A percentile compares a stretch with the other conserved stretches of the same genome.
Conservation (phyloP, 1,284 basidiomycete genomes). For the Leccinum holopus region DNA sequence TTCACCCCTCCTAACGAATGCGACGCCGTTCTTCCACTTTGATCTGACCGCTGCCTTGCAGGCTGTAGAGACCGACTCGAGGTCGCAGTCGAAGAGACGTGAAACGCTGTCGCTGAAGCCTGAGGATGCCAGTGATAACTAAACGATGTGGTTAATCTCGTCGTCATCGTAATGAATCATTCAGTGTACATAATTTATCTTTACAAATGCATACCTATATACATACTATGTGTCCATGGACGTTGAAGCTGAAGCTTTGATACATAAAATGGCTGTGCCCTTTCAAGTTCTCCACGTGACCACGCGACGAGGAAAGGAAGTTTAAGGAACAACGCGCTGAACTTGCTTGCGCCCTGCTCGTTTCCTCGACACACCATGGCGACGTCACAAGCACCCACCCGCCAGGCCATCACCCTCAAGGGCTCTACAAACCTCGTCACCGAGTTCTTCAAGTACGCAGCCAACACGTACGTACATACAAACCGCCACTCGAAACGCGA, state of each 20-base stretch:
- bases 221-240: not conserved
- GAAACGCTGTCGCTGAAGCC: not conserved
- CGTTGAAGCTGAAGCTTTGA: too few species aligned
- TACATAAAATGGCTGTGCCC: too few species aligned
- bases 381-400: conserved; percentile 64
- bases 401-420: conserved; percentile 88
- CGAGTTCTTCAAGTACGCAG: conserved; percentile 98
- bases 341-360: not conserved
- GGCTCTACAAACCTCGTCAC: conserved; percentile 95
- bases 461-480: conserved; percentile 74
- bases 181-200: not conserved
- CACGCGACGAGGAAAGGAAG: not conserved
- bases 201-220: not conserved
- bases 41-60: conserved; percentile 73
- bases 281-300: conserved; percentile 12
- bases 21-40: conserved; percentile 88
- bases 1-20: conserved; percentile 47
- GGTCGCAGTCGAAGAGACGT: not conserved
- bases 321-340: not conserved
- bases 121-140: too few species aligned
- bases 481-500: not conserved
- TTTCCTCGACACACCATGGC: conserved; percentile 33
- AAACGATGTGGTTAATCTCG: not conserved
- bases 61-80: conserved; percentile 53
- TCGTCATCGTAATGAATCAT: not conserved